These are phyloP conservation scores for Leccinum boreale DNA, from an alignment of 768 basidiomycete genomes.

Conservation along the genomic window DNA sequence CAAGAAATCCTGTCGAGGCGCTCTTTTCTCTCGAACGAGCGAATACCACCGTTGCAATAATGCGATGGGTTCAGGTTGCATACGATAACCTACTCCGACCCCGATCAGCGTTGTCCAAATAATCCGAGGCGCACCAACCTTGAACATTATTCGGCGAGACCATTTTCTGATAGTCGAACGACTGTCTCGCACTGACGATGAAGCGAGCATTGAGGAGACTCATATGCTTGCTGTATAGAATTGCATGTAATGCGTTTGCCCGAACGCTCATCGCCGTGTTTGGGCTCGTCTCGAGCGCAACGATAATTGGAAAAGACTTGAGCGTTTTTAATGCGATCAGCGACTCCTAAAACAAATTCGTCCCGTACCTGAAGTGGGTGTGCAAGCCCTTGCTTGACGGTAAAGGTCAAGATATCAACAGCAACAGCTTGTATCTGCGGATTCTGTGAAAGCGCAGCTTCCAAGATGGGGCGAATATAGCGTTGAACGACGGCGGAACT, in stretches of 20 bases:
- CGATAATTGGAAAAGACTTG: conserved; percentile 86
- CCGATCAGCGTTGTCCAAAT: background rate
- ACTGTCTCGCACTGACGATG: conserved; percentile 71
- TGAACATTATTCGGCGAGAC: conserved; percentile 45
- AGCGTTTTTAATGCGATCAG: conserved; percentile 1
- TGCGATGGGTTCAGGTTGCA: conserved; percentile 63
- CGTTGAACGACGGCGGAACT: conserved; percentile 69
- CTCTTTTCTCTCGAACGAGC: conserved; percentile 88
- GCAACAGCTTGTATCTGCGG: conserved; percentile 74
- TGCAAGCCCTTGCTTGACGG: conserved; percentile 91
- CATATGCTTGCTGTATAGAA: conserved; percentile 85
- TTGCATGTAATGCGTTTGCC: conserved; percentile 75
- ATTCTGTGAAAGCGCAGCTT: conserved; percentile 73
- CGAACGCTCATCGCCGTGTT: conserved; percentile 57
- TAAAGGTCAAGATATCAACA: conserved; percentile 88
- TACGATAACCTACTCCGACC: conserved; percentile 54
- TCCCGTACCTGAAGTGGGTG: conserved; percentile 81
- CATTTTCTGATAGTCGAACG: conserved; percentile 80
- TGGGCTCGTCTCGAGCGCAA: conserved; percentile 89
- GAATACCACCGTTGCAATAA: conserved; percentile 88
- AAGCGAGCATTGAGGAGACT: conserved; percentile 87
- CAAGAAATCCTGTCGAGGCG: conserved; percentile 80
- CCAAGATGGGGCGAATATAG: conserved; percentile 78
- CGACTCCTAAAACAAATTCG: background rate
- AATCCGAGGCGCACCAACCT: conserved; percentile 39